These are phyloP conservation scores for Stemphylium lycopersici DNA, from an alignment of 2,329 filamentous ascomycete species.

Conservation along the genomic window DNA sequence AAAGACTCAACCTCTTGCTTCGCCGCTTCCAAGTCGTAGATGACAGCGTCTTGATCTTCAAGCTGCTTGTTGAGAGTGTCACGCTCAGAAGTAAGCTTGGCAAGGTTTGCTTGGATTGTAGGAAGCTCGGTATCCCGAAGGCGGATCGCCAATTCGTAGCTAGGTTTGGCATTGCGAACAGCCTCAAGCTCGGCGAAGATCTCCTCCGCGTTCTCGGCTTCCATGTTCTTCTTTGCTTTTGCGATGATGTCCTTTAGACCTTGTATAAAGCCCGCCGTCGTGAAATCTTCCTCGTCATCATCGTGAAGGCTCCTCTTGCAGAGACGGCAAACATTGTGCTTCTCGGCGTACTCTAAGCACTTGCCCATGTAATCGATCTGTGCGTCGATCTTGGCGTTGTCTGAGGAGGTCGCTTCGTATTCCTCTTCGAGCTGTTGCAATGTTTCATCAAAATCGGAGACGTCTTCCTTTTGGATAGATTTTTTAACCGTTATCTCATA, in stretches of 20 bases:
- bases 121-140: conserved; percentile 74
- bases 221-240: conserved; percentile 60
- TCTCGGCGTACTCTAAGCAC: conserved; percentile 69
- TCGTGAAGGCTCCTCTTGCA: conserved; percentile 73
- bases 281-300: conserved; percentile 61
- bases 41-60: conserved; percentile 70
- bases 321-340: conserved; percentile 75
- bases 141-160: conserved; percentile 76
- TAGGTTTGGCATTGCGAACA: conserved; percentile 61
- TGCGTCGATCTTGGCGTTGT: conserved; percentile 71
- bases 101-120: conserved; percentile 67
- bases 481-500: conserved; percentile 69
- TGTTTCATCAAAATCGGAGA: conserved; percentile 57
- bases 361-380: conserved; percentile 74
- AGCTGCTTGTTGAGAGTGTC: conserved; percentile 49
- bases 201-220: conserved; percentile 67
- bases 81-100: conserved; percentile 53
- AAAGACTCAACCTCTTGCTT: conserved; percentile 78
- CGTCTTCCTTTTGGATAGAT: conserved; percentile 49
- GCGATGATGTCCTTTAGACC: conserved; percentile 66
- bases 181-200: conserved; percentile 65
- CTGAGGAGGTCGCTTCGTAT: conserved; percentile 62
- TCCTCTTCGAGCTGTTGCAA: conserved; percentile 59
- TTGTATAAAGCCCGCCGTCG: conserved; percentile 62
- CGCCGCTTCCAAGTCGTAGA: conserved; percentile 67